These are phyloP conservation scores for Blastocystis sp. DNA, from an alignment of 352 stramenopile genomes.

Conservation along the genomic window DNA sequence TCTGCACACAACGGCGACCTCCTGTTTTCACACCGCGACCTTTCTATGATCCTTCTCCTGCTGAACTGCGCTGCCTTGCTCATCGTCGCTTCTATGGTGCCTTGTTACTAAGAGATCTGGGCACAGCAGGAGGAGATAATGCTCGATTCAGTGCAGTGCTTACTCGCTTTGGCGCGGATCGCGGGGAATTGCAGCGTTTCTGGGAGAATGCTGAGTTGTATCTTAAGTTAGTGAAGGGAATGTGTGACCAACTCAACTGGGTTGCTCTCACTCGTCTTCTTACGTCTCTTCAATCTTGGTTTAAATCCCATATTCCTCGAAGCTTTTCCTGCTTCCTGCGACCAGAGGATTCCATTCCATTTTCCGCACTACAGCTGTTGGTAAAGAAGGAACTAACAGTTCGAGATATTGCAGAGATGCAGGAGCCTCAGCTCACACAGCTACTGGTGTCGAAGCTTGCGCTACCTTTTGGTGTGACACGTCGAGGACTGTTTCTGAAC, in stretches of 20 bases:
- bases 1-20: neutral
- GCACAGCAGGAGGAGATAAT: neutral
- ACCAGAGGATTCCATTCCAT: neutral
- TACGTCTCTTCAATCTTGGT: neutral
- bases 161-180: neutral
- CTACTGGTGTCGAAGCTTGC: neutral
- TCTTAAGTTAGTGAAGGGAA: slow-evolving; percentile 12
- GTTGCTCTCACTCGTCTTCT: slow-evolving; percentile 16
- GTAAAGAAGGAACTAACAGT: slow-evolving; percentile 14
- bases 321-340: slow-evolving; percentile 38
- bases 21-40: neutral
- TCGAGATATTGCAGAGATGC: slow-evolving; percentile 26
- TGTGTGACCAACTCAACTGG: slow-evolving; percentile 64
- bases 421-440: neutral
- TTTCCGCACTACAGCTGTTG: neutral
- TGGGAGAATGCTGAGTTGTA: slow-evolving; percentile 43
- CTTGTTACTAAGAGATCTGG: slow-evolving; percentile 27
- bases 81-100: slow-evolving; percentile 52
- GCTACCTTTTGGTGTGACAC: neutral
- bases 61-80: neutral
- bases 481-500: neutral
- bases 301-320: slow-evolving; percentile 7
- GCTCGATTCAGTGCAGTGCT: neutral
- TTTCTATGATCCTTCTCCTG: neutral
- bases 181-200: slow-evolving; percentile 43